Conservation (phyloP, 2,329 filamentous ascomycete genomes). For the Beauveria scarabaeidicola region DNA sequence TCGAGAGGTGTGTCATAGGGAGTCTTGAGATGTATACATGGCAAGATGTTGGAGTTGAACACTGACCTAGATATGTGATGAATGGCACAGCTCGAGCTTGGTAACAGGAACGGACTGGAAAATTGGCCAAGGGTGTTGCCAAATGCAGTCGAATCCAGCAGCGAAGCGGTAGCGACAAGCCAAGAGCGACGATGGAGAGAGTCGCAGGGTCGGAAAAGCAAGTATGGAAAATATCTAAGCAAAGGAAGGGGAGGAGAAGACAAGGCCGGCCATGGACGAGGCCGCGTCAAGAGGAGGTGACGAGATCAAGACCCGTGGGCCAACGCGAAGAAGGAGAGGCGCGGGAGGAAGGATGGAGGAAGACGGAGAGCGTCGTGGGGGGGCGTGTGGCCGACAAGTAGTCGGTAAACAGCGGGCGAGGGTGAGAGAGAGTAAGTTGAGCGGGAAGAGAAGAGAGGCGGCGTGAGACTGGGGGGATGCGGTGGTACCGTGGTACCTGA, state of each 20-base stretch:
- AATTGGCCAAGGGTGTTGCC: neutral
- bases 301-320: neutral
- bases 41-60: neutral
- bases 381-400: slow-evolving; percentile 1
- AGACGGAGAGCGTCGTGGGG: neutral
- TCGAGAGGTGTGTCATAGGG: neutral
- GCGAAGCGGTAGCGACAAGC: neutral
- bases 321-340: neutral
- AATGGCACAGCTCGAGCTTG: neutral
- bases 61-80: neutral
- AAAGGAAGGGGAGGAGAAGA: neutral
- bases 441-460: slow-evolving; percentile 2
- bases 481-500: neutral
- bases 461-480: slow-evolving; percentile 1
- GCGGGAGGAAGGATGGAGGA: neutral
- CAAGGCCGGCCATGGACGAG: neutral
- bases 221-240: neutral
- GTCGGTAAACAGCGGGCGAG: neutral
- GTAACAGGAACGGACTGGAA: neutral
- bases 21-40: neutral
- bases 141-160: neutral
- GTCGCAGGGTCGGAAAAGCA: slow-evolving; percentile 1
- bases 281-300: neutral
- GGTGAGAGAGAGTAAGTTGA: neutral
- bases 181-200: neutral